Evolutionary conservation across 805 yeast genomes (phyloP).

Genomic region (Pichia pseudocactophila): DNA sequence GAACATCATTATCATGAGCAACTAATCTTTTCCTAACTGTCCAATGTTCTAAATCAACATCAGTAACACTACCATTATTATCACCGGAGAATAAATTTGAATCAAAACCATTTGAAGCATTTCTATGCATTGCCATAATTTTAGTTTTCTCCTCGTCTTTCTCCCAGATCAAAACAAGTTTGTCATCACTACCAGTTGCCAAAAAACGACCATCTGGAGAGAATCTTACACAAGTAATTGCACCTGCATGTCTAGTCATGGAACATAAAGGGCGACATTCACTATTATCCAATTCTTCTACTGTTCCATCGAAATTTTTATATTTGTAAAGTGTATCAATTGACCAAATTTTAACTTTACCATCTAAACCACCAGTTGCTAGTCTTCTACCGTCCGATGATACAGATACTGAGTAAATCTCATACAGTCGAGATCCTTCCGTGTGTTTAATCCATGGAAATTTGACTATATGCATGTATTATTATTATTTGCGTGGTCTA

Average conservation of each 20-base stretch:
- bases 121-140: constrained; percentile 23
- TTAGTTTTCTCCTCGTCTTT: constrained; percentile 64
- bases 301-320: constrained; percentile 15
- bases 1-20: constrained; percentile 97
- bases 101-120: constrained; percentile 1
- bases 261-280: constrained; percentile 64
- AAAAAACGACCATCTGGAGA: constrained; percentile 86
- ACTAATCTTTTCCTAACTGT: constrained; percentile 83
- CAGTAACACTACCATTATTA: constrained; percentile 43
- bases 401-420: constrained; percentile 75
- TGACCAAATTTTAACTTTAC: constrained; percentile 88
- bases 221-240: constrained; percentile 87
- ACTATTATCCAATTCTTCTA: constrained; percentile 19
- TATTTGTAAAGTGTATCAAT: constrained; percentile 43
- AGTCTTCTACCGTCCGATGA: constrained; percentile 75
- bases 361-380: constrained; percentile 93
- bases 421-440: constrained; percentile 76
- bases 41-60: constrained; percentile 83
- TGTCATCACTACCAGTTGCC: constrained; percentile 94
- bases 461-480: constrained; percentile 50
- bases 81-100: background rate
- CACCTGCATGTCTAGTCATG: constrained; percentile 94
- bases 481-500: background rate
- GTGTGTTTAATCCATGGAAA: constrained; percentile 65
- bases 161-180: constrained; percentile 87